Percentiles rank a stretch among this genome's conserved stretches.
phyloP scores from a whole-genome alignment of 2,329 filamentous ascomycete genomes.

The Fusarium sulawesiense region DNA sequence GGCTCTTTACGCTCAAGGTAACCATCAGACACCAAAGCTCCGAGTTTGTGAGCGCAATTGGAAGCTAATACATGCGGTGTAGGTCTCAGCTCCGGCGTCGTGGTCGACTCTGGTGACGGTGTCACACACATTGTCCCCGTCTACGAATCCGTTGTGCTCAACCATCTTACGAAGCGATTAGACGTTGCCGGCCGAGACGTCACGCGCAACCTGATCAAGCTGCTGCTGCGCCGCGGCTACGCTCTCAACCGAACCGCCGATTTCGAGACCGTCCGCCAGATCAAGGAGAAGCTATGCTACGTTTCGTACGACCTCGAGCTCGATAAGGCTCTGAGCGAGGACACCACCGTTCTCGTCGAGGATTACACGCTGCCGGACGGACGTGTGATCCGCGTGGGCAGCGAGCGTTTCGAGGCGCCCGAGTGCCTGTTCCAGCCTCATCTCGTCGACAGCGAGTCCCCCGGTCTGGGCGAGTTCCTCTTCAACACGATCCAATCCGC shows the following conservation, averaged over 20 bases:
- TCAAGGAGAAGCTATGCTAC: conserved; percentile 99
- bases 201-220: conserved; percentile 96
- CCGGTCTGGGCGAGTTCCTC: conserved; percentile 94
- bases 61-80: conserved; percentile 30
- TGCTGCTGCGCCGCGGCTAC: conserved; percentile 93
- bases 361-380: conserved; percentile 98
- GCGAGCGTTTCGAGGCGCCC: conserved; percentile 96
- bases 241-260: conserved; percentile 98
- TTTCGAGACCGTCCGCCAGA: conserved; percentile 98
- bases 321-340: conserved; percentile 94
- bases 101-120: conserved; percentile 97
- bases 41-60: neutral
- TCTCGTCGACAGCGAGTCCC: conserved; percentile 96
- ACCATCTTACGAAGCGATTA: conserved; percentile 92
- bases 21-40: conserved; percentile 18
- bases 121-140: conserved; percentile 99
- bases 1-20: conserved; percentile 95
- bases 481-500: conserved; percentile 99
- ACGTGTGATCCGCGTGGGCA: conserved; percentile 93
- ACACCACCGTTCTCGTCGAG: conserved; percentile 96
- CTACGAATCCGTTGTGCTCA: conserved; percentile 97
- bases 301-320: conserved; percentile 98
- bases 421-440: conserved; percentile 99
- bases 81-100: conserved; percentile 93
- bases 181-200: conserved; percentile 97